Evolutionary conservation across 2,329 filamentous ascomycete species (phyloP).

Genomic region (Epichloe amarillans): DNA sequence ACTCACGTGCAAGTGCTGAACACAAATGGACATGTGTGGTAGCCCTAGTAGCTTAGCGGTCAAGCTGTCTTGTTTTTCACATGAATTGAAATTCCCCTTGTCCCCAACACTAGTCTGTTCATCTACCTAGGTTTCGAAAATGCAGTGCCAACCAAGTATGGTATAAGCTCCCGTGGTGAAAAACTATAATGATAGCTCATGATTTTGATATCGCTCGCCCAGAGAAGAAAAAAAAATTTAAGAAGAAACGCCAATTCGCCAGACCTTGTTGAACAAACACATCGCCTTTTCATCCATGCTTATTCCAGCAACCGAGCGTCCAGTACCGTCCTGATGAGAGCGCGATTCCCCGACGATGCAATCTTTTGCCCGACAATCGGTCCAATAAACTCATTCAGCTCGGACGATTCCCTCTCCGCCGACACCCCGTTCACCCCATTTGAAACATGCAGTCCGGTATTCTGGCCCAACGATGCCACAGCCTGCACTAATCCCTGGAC

Average conservation of each 20-base stretch:
- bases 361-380: constrained; percentile 39
- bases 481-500: constrained; percentile 43
- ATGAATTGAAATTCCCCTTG: not conserved
- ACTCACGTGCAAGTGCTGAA: no score
- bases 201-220: not conserved
- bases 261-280: not conserved
- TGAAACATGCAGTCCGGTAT: constrained; percentile 15
- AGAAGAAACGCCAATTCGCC: constrained; percentile 4
- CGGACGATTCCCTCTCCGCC: constrained; percentile 24
- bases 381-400: constrained; percentile 42
- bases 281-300: constrained; percentile 3
- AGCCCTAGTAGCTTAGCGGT: not conserved
- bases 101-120: no score
- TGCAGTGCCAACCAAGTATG: not conserved
- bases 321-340: constrained; percentile 36
- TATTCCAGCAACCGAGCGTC: constrained; percentile 39
- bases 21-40: not conserved
- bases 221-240: not conserved
- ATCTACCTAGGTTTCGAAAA: not conserved
- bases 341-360: constrained; percentile 29
- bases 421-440: constrained; percentile 28
- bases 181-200: no score
- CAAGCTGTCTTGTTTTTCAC: not conserved
- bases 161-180: no score
- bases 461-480: constrained; percentile 29